Conservation (phyloP, 257 asterid species). For the Petrea volubilis region DNA sequence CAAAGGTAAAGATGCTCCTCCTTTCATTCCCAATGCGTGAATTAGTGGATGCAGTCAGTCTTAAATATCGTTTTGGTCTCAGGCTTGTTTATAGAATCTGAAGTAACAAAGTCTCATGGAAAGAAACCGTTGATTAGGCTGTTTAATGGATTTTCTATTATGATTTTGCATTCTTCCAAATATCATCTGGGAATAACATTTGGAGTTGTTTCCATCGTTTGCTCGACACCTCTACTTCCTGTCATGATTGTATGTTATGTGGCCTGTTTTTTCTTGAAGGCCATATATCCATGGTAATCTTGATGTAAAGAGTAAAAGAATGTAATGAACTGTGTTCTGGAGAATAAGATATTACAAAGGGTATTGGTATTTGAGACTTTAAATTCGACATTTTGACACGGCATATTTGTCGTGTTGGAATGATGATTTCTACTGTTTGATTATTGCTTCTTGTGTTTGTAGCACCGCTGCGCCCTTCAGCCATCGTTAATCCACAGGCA, state of each 20-base stretch:
- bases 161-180: background rate
- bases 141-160: slow-evolving; percentile 7
- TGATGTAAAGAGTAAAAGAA: background rate
- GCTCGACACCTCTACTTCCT: background rate
- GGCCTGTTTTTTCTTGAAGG: background rate
- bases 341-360: background rate
- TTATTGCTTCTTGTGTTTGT: slow-evolving; percentile 30
- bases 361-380: slow-evolving; percentile 9
- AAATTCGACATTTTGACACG: background rate
- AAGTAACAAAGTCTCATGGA: background rate
- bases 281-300: background rate
- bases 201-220: background rate
- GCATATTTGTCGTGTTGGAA: background rate
- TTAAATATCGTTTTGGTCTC: background rate
- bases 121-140: slow-evolving; percentile 10
- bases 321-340: background rate
- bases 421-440: background rate
- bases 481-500: slow-evolving; percentile 69
- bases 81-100: slow-evolving; percentile 8
- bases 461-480: slow-evolving; percentile 89
- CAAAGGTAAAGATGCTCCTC: slow-evolving; percentile 56
- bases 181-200: background rate
- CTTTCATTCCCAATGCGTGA: slow-evolving; percentile 13
- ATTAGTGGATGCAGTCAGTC: background rate
- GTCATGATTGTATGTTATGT: slow-evolving; percentile 1